These are phyloP conservation scores for Kurtzmaniella fragi DNA, from an alignment of 805 yeast genomes.

Conservation along the genomic window DNA sequence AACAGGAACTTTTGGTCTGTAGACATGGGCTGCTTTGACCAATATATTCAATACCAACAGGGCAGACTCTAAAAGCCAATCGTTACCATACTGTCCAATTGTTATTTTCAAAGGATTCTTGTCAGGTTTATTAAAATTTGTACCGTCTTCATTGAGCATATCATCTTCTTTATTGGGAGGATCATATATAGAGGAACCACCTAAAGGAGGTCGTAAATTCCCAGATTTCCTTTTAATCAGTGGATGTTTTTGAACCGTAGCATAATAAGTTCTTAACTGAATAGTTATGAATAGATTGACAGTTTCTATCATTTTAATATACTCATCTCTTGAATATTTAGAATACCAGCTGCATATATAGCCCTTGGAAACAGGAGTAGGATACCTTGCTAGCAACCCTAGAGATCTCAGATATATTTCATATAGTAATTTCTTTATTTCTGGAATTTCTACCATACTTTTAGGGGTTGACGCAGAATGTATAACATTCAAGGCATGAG, in stretches of 20 bases:
- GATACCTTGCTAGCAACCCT: slow-evolving; percentile 59
- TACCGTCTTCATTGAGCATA: slow-evolving; percentile 1
- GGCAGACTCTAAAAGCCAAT: slow-evolving; percentile 77
- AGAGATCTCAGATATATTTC: slow-evolving; percentile 64
- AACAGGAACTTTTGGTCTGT: slow-evolving; percentile 21
- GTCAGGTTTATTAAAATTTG: slow-evolving; percentile 6
- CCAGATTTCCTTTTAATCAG: neutral
- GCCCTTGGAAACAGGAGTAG: slow-evolving; percentile 28
- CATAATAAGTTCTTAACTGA: slow-evolving; percentile 55
- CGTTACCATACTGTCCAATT: slow-evolving; percentile 62
- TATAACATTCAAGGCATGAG: slow-evolving; percentile 39
- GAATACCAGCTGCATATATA: slow-evolving; percentile 56
- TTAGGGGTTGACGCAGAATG: slow-evolving; percentile 11
- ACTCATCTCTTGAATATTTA: slow-evolving; percentile 36
- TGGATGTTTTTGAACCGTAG: slow-evolving; percentile 15
- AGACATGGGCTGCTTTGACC: slow-evolving; percentile 45
- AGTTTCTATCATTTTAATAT: slow-evolving; percentile 55
- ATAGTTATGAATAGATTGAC: slow-evolving; percentile 75
- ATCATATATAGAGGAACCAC: neutral
- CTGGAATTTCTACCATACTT: slow-evolving; percentile 40
- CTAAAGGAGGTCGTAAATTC: too few relatives aligned
- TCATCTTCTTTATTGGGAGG: slow-evolving; percentile 11
- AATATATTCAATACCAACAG: slow-evolving; percentile 53
- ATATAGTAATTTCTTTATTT: slow-evolving; percentile 53
- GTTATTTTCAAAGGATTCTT: slow-evolving; percentile 30